phyloP scores from a whole-genome alignment of 2,329 filamentous ascomycete genomes.

The Xylaria sp. region DNA sequence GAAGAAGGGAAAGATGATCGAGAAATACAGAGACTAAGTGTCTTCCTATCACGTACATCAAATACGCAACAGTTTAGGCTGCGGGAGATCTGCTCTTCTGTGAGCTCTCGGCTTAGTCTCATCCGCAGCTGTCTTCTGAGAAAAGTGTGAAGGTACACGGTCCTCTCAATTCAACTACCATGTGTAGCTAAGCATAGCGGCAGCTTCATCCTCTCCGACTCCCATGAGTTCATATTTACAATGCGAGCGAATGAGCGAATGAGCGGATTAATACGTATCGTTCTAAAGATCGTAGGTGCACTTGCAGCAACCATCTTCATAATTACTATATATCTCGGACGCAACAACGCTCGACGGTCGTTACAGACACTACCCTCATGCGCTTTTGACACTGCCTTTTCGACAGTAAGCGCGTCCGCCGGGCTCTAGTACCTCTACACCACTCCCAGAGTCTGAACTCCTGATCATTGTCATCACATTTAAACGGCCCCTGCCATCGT shows the following conservation, averaged over 20 bases:
- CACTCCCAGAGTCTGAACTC: too few species aligned
- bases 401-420: neutral
- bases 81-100: conserved; percentile 10
- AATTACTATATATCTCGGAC: too few species aligned
- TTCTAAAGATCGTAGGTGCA: neutral
- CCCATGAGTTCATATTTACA: too few species aligned
- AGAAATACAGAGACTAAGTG: conserved; percentile 59
- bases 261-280: too few species aligned
- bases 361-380: neutral
- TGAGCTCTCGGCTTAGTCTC: conserved; percentile 20
- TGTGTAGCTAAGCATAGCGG: conserved; percentile 1
- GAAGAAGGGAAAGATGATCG: conserved; percentile 54
- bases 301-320: neutral
- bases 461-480: too few species aligned
- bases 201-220: too few species aligned
- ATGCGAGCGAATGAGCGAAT: too few species aligned
- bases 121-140: conserved; percentile 25
- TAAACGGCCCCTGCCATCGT: neutral
- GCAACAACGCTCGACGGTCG: neutral
- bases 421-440: neutral
- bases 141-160: conserved; percentile 22
- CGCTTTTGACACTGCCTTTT: neutral
- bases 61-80: conserved; percentile 1
- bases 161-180: neutral
- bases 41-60: conserved; percentile 35